A percentile compares a stretch with the other conserved stretches of the same genome.
phyloP scores from a whole-genome alignment of 495 filamentous ascomycete species.

The Penicillium silybi region DNA sequence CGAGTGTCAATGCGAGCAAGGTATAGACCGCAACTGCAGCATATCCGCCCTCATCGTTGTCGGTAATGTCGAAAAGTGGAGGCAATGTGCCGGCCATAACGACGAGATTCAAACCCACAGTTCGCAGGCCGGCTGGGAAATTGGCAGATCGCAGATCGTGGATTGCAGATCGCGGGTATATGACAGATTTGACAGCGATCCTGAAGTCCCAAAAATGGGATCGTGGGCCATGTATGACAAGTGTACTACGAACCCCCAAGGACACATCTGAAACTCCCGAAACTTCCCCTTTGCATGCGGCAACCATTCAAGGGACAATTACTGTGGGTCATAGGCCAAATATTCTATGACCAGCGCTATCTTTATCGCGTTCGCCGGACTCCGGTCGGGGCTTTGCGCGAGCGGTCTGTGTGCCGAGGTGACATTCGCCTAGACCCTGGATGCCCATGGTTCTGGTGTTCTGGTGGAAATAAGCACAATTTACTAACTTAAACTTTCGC shows the following conservation, averaged over 20 bases:
- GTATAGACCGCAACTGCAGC: constrained; percentile 25
- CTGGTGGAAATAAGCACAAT: not conserved
- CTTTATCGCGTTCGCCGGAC: not conserved
- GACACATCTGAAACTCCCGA: not conserved
- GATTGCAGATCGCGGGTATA: not conserved
- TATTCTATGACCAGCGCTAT: not conserved
- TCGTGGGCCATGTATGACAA: not conserved
- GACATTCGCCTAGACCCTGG: not conserved
- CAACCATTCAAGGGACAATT: not conserved
- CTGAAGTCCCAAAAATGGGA: not conserved
- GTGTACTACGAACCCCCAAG: not conserved
- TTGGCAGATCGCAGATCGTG: constrained; percentile 11
- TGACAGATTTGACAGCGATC: not conserved
- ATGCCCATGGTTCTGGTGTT: not conserved
- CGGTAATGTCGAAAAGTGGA: constrained; percentile 27
- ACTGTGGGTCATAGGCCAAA: not conserved
- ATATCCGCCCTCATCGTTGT: constrained; percentile 28
- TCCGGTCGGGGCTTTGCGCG: not conserved
- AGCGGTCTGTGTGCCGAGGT: not conserved
- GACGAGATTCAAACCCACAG: not conserved
- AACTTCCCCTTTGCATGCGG: not conserved
- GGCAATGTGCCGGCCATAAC: constrained; percentile 24
- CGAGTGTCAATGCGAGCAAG: constrained; percentile 18
- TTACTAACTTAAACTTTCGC: not conserved
- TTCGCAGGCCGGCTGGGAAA: not conserved